Conservation (phyloP, 306 rosid genomes). For the Acacia crassicarpa region DNA sequence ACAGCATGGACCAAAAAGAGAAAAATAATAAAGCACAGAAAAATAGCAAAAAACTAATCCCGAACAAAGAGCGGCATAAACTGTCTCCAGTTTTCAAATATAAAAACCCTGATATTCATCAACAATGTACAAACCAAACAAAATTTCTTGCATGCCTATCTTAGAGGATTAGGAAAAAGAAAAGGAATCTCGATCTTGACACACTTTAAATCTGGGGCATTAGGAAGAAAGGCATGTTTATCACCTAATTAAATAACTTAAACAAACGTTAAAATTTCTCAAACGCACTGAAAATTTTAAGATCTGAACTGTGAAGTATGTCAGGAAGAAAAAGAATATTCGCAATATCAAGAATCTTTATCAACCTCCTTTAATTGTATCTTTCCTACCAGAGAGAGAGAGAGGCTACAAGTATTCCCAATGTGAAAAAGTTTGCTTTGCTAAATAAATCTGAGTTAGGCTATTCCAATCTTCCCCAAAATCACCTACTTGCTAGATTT, state of each 20-base stretch:
- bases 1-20: not conserved
- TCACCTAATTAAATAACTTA: not conserved
- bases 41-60: not conserved
- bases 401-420: not conserved
- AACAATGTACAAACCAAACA: conserved; percentile 1
- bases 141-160: not conserved
- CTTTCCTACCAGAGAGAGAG: not conserved
- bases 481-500: conserved; percentile 1
- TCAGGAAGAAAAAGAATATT: not conserved
- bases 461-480: not conserved
- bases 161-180: not conserved
- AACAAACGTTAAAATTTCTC: not conserved
- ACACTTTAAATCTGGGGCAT: not conserved
- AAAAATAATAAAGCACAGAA: not conserved
- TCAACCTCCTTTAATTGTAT: not conserved
- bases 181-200: not conserved
- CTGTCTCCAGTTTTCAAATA: not conserved
- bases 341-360: not conserved
- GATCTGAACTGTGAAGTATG: not conserved
- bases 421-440: not conserved
- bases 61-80: not conserved
- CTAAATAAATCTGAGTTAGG: not conserved
- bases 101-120: not conserved
- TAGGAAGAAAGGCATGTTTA: not conserved
- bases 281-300: not conserved